phyloP scores from a whole-genome alignment of 768 basidiomycete species.

The Pholiota microspora region DNA sequence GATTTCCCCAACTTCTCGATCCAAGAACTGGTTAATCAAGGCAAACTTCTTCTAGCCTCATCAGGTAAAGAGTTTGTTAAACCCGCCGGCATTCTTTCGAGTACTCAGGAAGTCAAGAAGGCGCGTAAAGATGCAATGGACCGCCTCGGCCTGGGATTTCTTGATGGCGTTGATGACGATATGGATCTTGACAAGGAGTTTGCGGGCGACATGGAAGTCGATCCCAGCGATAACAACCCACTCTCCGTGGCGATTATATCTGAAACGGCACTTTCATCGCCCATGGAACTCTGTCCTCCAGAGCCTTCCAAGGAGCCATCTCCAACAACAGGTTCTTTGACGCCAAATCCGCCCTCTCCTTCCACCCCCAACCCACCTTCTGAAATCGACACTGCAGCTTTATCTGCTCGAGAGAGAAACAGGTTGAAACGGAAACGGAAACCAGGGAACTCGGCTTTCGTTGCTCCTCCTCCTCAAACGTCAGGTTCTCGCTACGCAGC shows the following conservation, averaged over 20 bases:
- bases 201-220: conserved; percentile 52
- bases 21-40: conserved; percentile 69
- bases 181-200: conserved; percentile 88
- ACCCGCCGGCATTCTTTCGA: conserved; percentile 69
- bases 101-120: conserved; percentile 77
- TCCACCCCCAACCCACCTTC: conserved; percentile 37
- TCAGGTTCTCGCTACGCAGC: conserved; percentile 62
- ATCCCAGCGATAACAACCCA: conserved; percentile 39
- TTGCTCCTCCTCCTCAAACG: conserved; percentile 65
- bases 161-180: conserved; percentile 76
- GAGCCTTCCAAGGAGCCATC: conserved; percentile 37
- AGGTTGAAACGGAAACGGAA: conserved; percentile 95
- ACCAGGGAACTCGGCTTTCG: conserved; percentile 79
- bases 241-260: conserved; percentile 31
- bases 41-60: conserved; percentile 80
- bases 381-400: conserved; percentile 47
- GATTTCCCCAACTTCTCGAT: conserved; percentile 79
- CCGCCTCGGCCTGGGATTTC: conserved; percentile 83
- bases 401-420: conserved; percentile 93
- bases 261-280: conserved; percentile 39
- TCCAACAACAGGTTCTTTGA: conserved; percentile 40
- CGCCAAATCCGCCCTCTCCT: conserved; percentile 53
- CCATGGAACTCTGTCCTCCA: conserved; percentile 42
- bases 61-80: conserved; percentile 91
- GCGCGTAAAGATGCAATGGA: conserved; percentile 89